Base-by-base conservation (phyloP, 148 eudicot genomes). In the Heliamphora exappendiculata region DNA sequence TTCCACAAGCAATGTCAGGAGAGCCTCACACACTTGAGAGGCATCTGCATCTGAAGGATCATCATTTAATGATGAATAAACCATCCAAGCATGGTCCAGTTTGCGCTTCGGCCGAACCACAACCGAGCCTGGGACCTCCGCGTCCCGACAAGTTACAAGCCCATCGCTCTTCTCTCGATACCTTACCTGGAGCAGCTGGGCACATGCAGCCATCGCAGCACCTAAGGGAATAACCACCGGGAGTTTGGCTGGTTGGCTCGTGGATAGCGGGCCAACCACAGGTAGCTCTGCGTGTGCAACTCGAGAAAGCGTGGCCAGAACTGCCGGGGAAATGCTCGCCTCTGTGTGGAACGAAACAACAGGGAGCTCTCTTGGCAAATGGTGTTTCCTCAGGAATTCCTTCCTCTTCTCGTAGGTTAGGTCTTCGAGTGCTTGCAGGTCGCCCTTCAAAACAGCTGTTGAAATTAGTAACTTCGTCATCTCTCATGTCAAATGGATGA, bases 71-170 rank as follows among this genome's bases (percentile, higher is more conserved):
- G 96, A 84, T 31, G 98, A 90, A 72, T 96, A 96, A 20, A 93
- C 99, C 98, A 96, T 91, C 99, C 99, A 96, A 17, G 91, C 94
- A 68, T 96, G 99, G 68, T 96, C 99, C 63, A 96, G 70, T 74
- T 93, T 93, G 10, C 98, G 90, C 59, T 83, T 78, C 0, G 97
- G 99, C 33, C 88, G 82, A 10, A 96, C 99, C 67, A 96, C 98
- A 7, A 93, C 86, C 0, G 98, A 96, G 76, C 98, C 99, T 0
- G 99, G 99, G 60, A 96, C 98, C 78, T 93, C 98, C 13, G 99
- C 99, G 78, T 96, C 99, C n/a, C 90, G 86, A 64, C 99, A 80
- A 31, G 98, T 93, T 14, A 96, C 99, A 17, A 96, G 97, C 55
- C 99, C 99, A 41, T 93, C 98, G 17, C 99, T 96, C 83, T 91